Base-by-base conservation (phyloP, 352 stramenopile species). In the Globisporangium megalacanthum region DNA sequence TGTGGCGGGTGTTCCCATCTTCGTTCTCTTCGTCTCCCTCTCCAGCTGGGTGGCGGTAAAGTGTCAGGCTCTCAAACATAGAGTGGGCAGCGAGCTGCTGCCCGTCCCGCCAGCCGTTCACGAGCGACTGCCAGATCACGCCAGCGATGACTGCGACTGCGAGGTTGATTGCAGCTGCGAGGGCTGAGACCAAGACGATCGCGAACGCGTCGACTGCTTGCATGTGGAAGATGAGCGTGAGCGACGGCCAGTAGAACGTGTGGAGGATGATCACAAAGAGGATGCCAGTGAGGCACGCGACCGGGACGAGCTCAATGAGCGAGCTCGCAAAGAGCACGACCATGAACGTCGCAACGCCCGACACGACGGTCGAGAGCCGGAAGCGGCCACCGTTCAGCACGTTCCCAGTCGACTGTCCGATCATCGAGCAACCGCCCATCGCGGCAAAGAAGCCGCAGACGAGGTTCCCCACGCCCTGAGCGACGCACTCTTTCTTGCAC, bases 341-440 rank as follows among this genome's bases (percentile, higher is more conserved):
- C n/a, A 77, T 51, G 53, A 89, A 88, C 3, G 73, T 89, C 17
- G 54, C 65, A 17, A 96, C n/a, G 3, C 73, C 88, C 31, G 79
- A 61, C 22, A 88, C 64, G 29, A 89, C 82, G 2, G 75, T 77
- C 35, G 77, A 92, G 1, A 97, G 60, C 1, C 89, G 75, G 56
- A 83, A 71, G 25, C 72, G 70, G 3, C 72, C 89, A 46, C 89
- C 89, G 67, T 95, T 95, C 50, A 94, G 63, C 37, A 96, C 77
- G 56, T 96, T 97, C 41, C 91, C 88, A 13, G 86, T 95, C 1
- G 86, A 95, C 75, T 96, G 95, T 5, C 93, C 95, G 51, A 98
- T 97, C 60, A 98, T 93, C 9, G 91, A 96, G 65, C 92, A 97
- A 33, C 94, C 94, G 55, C 92, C 95, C 79, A 98, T 97, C 41